A percentile compares a stretch with the other conserved stretches of the same genome.
Conservation (phyloP, 202 grass and related monocot genomes). For the Zizania palustris region DNA sequence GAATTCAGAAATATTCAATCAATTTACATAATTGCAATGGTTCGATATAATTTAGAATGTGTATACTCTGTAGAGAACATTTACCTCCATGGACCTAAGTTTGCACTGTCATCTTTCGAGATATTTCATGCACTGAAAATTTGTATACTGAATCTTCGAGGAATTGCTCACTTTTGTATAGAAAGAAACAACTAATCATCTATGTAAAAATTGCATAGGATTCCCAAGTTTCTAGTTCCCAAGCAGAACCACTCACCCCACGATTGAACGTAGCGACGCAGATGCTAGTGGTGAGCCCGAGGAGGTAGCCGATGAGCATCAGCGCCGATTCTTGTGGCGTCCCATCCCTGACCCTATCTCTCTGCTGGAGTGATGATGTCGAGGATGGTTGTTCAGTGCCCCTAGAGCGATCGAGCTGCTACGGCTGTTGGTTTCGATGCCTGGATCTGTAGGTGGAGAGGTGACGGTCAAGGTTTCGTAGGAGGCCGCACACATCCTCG, state of each 20-base stretch:
- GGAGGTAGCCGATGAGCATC: conserved; percentile 90
- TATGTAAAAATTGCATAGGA: no score
- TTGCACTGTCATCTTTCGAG: no score
- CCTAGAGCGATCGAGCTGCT: conserved; percentile 45
- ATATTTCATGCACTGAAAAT: no score
- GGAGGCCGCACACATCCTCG: conserved; percentile 63
- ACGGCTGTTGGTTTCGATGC: conserved; percentile 40
- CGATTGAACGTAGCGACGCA: conserved; percentile 94
- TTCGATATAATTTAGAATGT: no score
- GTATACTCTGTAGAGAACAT: no score
- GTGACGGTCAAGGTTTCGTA: conserved; percentile 75
- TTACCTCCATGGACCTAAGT: no score
- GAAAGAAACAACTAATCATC: no score
- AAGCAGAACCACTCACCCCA: conserved; percentile 54
- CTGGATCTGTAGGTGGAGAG: conserved; percentile 52
- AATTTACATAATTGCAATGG: no score
- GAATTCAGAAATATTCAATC: no score
- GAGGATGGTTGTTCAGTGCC: conserved; percentile 23
- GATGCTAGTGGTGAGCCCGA: conserved; percentile 81
- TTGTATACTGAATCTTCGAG: no score
- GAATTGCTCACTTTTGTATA: no score
- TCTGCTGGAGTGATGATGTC: conserved; percentile 23
- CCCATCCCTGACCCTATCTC: conserved; percentile 52
- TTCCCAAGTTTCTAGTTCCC: no score
- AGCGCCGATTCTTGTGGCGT: conserved; percentile 86